Evolutionary conservation across 106 monocot genomes (phyloP).

Genomic region (Acorus gramineus): DNA sequence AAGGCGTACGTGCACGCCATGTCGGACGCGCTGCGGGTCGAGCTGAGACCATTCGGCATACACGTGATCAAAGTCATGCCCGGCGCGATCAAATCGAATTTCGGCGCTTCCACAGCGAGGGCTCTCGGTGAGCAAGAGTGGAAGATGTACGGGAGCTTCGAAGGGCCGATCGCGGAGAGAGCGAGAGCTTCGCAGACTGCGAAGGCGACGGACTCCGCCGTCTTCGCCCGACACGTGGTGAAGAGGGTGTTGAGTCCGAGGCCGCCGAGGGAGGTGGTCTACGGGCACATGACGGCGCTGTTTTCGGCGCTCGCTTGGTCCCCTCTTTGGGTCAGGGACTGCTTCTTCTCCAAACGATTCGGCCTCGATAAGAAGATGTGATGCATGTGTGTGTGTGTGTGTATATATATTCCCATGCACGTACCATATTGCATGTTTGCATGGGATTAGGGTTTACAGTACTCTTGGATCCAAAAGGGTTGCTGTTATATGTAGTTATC

Average conservation of each 20-base stretch:
- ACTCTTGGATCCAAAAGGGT: too few relatives aligned
- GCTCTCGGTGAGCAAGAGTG: slow-evolving; percentile 7
- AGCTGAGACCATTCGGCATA: slow-evolving; percentile 30
- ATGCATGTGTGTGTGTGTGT: background rate
- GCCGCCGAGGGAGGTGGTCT: slow-evolving; percentile 36
- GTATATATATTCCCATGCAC: too few relatives aligned
- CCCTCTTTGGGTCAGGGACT: slow-evolving; percentile 18
- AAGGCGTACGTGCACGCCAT: slow-evolving; percentile 34
- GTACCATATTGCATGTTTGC: too few relatives aligned
- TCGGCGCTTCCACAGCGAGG: slow-evolving; percentile 14
- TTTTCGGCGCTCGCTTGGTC: slow-evolving; percentile 27
- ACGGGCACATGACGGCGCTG: slow-evolving; percentile 26
- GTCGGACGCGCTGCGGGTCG: slow-evolving; percentile 31
- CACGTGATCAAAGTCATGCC: slow-evolving; percentile 37
- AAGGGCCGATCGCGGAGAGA: slow-evolving; percentile 24
- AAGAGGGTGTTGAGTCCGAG: slow-evolving; percentile 16
- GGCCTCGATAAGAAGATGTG: slow-evolving; percentile 22
- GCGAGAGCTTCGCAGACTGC: slow-evolving; percentile 29
- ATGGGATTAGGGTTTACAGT: too few relatives aligned
- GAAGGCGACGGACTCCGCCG: slow-evolving; percentile 15
- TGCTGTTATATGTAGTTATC: too few relatives aligned
- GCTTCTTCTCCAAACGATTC: slow-evolving; percentile 27
- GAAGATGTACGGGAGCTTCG: slow-evolving; percentile 21
- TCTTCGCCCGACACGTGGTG: slow-evolving; percentile 21
- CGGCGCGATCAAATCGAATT: slow-evolving; percentile 20